Conservation (phyloP, 2,329 filamentous ascomycete genomes). For the Xylaria sp. region DNA sequence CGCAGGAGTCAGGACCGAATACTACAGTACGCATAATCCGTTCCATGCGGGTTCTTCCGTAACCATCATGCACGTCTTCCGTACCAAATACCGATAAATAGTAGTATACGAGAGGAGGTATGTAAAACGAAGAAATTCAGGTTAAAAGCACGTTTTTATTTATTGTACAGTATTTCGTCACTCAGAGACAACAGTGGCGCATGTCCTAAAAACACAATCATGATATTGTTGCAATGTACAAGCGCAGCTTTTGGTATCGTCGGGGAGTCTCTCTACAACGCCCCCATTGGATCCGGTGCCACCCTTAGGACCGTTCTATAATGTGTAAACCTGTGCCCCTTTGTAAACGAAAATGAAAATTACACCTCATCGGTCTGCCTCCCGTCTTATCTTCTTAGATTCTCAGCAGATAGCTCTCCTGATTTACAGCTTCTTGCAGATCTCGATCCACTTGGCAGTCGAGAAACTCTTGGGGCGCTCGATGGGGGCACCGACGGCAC, state of each 20-base stretch:
- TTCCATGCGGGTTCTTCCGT: no score
- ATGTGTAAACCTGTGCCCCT: constrained; percentile 28
- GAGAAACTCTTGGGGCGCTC: constrained; percentile 99
- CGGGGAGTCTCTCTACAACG: constrained; percentile 29
- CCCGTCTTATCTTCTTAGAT: constrained; percentile 32
- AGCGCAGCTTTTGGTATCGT: constrained; percentile 33
- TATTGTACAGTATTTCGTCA: constrained; percentile 5
- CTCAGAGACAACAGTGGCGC: neutral
- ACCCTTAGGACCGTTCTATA: constrained; percentile 30
- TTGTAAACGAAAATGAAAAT: constrained; percentile 16
- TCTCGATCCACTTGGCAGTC: constrained; percentile 93
- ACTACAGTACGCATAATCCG: no score
- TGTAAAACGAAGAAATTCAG: neutral
- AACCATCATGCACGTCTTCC: no score
- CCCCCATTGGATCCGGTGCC: constrained; percentile 28
- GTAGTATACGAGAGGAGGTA: no score
- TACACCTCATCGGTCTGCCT: constrained; percentile 16
- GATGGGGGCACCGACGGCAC: constrained; percentile 91
- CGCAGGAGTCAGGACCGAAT: no score
- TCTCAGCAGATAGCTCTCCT: constrained; percentile 9
- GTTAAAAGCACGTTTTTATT: constrained; percentile 6
- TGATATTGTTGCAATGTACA: constrained; percentile 31
- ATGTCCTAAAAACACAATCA: constrained; percentile 24
- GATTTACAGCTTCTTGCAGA: constrained; percentile 81
- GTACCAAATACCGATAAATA: no score